phyloP scores from a whole-genome alignment of 169 alveolate species.

The Babesia divergens region DNA sequence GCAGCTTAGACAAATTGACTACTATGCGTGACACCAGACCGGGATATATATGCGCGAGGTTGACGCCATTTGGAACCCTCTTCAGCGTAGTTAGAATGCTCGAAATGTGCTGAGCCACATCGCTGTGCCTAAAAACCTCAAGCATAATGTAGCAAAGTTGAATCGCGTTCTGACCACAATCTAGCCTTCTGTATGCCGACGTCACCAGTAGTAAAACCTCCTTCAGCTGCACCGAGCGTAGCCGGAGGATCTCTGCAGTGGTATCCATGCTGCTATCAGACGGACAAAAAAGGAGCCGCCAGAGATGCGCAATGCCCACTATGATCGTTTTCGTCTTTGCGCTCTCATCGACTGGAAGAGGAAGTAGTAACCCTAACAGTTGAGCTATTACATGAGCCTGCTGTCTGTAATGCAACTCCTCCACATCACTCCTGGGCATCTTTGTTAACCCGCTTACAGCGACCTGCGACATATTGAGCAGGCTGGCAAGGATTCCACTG shows the following conservation, averaged over 20 bases:
- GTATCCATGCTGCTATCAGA: not conserved
- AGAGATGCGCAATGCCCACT: not conserved
- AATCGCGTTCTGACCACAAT: not conserved
- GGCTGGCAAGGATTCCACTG: not conserved
- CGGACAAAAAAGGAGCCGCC: not conserved
- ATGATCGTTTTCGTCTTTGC: not conserved
- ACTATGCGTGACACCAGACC: constrained; percentile 40
- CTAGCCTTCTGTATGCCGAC: not conserved
- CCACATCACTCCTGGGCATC: not conserved
- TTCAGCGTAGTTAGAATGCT: not conserved
- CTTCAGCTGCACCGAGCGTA: not conserved
- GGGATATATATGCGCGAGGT: constrained; percentile 27
- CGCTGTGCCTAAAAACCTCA: constrained; percentile 29
- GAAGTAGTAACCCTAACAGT: not conserved
- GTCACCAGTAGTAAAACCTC: not conserved
- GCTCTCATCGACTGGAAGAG: not conserved
- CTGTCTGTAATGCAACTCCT: not conserved
- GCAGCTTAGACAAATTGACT: not conserved
- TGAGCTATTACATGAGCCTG: not conserved
- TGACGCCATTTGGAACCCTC: not conserved
- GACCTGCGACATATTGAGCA: not conserved
- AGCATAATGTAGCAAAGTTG: constrained; percentile 19
- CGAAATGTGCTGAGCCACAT: not conserved
- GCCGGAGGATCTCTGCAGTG: not conserved
- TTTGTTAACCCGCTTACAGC: not conserved